These are phyloP conservation scores for Zygotorulaspora florentina DNA, from an alignment of 805 yeast species.

Conservation along the genomic window DNA sequence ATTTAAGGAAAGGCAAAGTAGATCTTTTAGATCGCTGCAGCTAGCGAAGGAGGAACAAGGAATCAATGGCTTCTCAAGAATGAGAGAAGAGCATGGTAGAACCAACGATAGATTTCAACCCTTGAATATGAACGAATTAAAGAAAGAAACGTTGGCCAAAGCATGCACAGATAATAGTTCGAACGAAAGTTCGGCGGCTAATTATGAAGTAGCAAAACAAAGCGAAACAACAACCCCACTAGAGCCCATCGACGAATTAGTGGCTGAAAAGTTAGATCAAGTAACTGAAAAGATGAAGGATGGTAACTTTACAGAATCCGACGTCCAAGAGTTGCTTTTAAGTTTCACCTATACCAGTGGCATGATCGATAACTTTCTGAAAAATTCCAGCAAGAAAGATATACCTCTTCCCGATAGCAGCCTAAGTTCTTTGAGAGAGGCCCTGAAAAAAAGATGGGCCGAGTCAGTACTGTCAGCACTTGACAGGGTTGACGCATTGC, in stretches of 20 bases:
- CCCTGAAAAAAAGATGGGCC: slow-evolving; percentile 11
- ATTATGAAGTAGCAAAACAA: not conserved
- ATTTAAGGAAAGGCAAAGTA: slow-evolving; percentile 17
- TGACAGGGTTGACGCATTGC: slow-evolving; percentile 15
- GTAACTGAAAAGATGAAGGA: slow-evolving; percentile 6
- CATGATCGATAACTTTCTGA: not conserved
- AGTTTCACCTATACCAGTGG: slow-evolving; percentile 9
- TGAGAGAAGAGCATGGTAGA: not conserved
- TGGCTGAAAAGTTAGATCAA: slow-evolving; percentile 10
- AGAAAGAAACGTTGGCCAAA: not conserved
- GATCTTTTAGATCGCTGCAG: slow-evolving; percentile 11
- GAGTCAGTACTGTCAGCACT: slow-evolving; percentile 8
- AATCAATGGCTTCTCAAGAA: not conserved
- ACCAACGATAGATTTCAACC: not conserved
- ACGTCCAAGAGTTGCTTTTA: slow-evolving; percentile 15
- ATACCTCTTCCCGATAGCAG: not conserved
- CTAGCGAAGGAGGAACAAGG: slow-evolving; percentile 6
- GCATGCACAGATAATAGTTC: not conserved
- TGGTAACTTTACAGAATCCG: slow-evolving; percentile 15
- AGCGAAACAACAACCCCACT: not conserved
- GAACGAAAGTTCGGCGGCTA: slow-evolving; percentile 5
- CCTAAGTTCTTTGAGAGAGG: slow-evolving; percentile 3
- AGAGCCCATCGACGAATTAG: slow-evolving; percentile 17
- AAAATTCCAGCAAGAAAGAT: not conserved
- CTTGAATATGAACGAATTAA: not conserved